Conservation (phyloP, 148 eudicot genomes). For the Rhododendron griersonianum region DNA sequence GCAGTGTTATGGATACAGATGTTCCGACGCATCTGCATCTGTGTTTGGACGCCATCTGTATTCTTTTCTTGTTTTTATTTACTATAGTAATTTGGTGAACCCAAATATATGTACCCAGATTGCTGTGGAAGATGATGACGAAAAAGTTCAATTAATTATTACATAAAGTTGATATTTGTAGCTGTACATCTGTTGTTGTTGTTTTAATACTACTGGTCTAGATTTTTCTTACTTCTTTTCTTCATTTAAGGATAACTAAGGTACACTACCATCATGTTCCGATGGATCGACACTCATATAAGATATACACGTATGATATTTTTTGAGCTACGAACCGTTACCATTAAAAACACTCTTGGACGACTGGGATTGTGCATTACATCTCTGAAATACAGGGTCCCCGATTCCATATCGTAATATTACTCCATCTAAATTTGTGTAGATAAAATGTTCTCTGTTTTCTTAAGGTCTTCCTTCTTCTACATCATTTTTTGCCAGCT, state of each 20-base stretch:
- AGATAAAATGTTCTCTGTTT: no score
- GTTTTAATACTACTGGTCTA: background rate
- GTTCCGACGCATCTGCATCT: background rate
- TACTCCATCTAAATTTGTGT: background rate
- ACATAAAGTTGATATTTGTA: background rate
- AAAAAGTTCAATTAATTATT: background rate
- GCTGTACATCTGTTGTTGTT: background rate
- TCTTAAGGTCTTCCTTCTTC: background rate
- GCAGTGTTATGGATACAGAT: background rate
- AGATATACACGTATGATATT: no score
- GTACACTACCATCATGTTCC: background rate
- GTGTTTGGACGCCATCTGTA: background rate
- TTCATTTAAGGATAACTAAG: background rate
- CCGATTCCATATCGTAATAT: background rate
- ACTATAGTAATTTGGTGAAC: background rate
- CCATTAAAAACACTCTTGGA: background rate
- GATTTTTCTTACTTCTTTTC: background rate
- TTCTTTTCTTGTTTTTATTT: background rate
- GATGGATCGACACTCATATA: no score
- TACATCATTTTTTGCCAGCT: background rate
- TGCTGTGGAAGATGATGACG: conserved; percentile 5
- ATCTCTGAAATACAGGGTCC: no score
- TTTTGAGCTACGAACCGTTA: background rate
- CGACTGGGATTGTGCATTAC: no score
- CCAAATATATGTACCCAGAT: background rate